phyloP scores from a whole-genome alignment of 2,329 filamentous ascomycete species.

The Domatiomyces globalis region DNA sequence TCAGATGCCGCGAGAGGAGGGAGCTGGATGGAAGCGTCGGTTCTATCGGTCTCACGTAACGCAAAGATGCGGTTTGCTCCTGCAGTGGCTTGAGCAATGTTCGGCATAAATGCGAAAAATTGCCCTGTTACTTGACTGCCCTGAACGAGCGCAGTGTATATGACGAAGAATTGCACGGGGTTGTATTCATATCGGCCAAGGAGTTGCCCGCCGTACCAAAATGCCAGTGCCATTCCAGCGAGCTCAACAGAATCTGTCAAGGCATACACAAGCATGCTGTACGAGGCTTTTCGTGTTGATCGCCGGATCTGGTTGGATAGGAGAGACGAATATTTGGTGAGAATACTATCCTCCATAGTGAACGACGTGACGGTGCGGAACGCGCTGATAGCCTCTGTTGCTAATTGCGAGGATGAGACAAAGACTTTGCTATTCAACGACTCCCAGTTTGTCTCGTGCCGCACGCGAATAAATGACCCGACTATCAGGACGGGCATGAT shows the following conservation, averaged over 20 bases:
- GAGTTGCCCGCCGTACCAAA: conserved; percentile 51
- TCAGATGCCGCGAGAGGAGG: background rate
- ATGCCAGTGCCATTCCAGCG: conserved; percentile 46
- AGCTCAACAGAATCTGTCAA: conserved; percentile 54
- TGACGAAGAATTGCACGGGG: conserved; percentile 38
- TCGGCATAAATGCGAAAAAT: conserved; percentile 53
- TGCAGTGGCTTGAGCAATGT: conserved; percentile 27
- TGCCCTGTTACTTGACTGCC: conserved; percentile 54
- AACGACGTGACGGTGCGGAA: conserved; percentile 59
- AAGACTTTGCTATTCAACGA: conserved; percentile 14
- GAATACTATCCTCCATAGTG: conserved; percentile 54
- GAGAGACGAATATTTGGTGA: conserved; percentile 45
- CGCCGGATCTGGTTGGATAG: conserved; percentile 44
- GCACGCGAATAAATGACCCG: conserved; percentile 29
- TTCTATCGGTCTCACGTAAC: conserved; percentile 12
- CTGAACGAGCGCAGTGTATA: conserved; percentile 53
- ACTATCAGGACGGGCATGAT: conserved; percentile 37
- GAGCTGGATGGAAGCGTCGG: conserved; percentile 47
- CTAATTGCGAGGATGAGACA: conserved; percentile 57
- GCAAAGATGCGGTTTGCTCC: conserved; percentile 26
- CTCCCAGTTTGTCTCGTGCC: conserved; percentile 14
- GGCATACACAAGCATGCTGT: conserved; percentile 51
- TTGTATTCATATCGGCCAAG: conserved; percentile 38
- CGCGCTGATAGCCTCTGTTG: conserved; percentile 57
- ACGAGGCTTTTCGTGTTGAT: conserved; percentile 48